A percentile compares a stretch with the other conserved stretches of the same genome.
Conservation (phyloP, 768 basidiomycete genomes). For the Tephrocybe sp. region DNA sequence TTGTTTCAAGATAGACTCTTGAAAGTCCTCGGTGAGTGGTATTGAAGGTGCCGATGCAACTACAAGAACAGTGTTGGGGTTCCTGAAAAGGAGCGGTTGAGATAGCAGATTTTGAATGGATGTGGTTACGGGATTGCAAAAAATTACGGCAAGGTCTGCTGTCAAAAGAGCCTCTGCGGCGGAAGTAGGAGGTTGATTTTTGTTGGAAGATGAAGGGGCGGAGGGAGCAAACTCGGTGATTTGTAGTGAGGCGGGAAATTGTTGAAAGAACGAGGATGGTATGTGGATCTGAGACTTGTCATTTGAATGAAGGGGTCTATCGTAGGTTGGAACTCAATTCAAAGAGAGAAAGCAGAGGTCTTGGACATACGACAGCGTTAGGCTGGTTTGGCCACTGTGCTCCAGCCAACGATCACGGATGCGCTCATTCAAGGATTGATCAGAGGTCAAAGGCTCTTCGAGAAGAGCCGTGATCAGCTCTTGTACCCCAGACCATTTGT, state of each 20-base stretch:
- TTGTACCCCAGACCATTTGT: slow-evolving; percentile 49
- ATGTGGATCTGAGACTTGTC: slow-evolving; percentile 25
- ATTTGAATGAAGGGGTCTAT: slow-evolving; percentile 8
- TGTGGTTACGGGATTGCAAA: slow-evolving; percentile 59
- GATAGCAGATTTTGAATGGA: slow-evolving; percentile 38
- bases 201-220: slow-evolving; percentile 13
- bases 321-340: slow-evolving; percentile 6
- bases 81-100: slow-evolving; percentile 28
- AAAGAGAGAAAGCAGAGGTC: slow-evolving; percentile 33
- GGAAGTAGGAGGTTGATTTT: background rate
- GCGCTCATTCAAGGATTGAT: slow-evolving; percentile 36
- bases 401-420: slow-evolving; percentile 51
- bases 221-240: slow-evolving; percentile 39
- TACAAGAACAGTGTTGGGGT: slow-evolving; percentile 44
- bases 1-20: slow-evolving; percentile 5
- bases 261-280: slow-evolving; percentile 53
- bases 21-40: slow-evolving; percentile 10
- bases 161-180: slow-evolving; percentile 25
- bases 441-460: slow-evolving; percentile 66
- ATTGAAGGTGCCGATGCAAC: slow-evolving; percentile 31
- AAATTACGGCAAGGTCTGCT: slow-evolving; percentile 63
- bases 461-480: slow-evolving; percentile 70
- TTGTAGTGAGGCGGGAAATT: slow-evolving; percentile 49
- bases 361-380: slow-evolving; percentile 39
- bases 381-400: slow-evolving; percentile 18